Base-by-base conservation (phyloP, 352 stramenopile species). In the Phytophthora citricola region DNA sequence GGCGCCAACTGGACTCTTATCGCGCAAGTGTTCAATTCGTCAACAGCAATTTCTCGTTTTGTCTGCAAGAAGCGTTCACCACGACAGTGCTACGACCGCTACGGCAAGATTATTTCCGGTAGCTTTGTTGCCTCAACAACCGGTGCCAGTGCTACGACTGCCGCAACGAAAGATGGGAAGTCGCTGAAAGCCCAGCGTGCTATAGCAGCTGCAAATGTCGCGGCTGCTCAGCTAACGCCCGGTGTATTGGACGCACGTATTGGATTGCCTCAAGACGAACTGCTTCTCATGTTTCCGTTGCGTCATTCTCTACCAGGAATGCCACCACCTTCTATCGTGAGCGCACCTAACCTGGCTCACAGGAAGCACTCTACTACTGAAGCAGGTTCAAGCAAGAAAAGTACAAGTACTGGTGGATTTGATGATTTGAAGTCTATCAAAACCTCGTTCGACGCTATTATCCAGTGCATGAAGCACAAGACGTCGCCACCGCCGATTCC, bases 1-100 rank as follows among this genome's bases (percentile, higher is more conserved):
- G 89, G 89, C 2, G 81, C 85, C 22, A 96, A 96, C 46, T 96
- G 89, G 89, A 93, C 85, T 46, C 76, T 96, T 11, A 92, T 96
- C 34, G 83, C 89, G 5, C 87, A 96, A 48, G 85, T 94, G 34
- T 83, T 95, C 46, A 94, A 94, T 48, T 80, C 83, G 52, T 69
- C 85, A 22, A 89, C 81, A 5, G 82, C 80, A 1, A 80, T 94
- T 20, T 93, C 84, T 31, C 77, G 83, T 1, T 93, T 88, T 66
- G 85, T 87, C 26, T 89, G 75, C 63, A 84, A 87, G 46, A 91
- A 91, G 55, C 81, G 86, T 5, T 90, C 88, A 17, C 85, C 88
- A 6, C 80, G 88, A 14, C 88, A 96, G 77, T 96, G 88, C 60
- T 94, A 93, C 48, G 88, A 96, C 34, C 86, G 86, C 8, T 94